phyloP scores from a whole-genome alignment of 139 green algal genomes.

The Chlorella vulgaris region DNA sequence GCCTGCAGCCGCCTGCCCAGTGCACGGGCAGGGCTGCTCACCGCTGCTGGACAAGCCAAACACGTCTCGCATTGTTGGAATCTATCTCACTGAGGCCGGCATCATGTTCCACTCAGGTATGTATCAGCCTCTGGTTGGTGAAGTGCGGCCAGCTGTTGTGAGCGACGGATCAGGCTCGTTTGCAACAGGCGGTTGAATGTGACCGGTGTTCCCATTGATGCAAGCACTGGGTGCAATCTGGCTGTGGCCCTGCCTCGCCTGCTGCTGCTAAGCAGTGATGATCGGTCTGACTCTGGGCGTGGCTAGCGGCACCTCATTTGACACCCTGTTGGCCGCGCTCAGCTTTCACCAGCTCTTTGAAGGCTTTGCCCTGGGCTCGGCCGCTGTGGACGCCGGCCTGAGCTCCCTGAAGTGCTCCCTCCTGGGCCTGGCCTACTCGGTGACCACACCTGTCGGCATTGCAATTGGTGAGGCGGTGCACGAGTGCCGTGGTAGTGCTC shows the following conservation, averaged over 20 bases:
- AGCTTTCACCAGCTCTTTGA: conserved; percentile 39
- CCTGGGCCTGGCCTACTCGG: conserved; percentile 4
- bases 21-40: conserved; percentile 11
- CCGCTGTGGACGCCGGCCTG: conserved; percentile 13
- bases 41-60: neutral
- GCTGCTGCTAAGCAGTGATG: conserved; percentile 15
- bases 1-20: conserved; percentile 9
- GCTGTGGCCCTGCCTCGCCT: no score
- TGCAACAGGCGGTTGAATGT: no score
- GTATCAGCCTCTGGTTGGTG: no score
- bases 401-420: neutral
- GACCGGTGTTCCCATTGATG: no score
- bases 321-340: conserved; percentile 25
- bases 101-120: conserved; percentile 48
- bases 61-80: neutral
- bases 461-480: neutral
- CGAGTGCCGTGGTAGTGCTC: neutral
- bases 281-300: conserved; percentile 37
- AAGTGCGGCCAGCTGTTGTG: no score
- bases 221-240: no score
- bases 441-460: conserved; percentile 29
- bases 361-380: conserved; percentile 27
- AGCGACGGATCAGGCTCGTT: no score
- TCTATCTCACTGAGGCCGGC: conserved; percentile 44
- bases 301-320: conserved; percentile 16